Evolutionary conservation across 768 basidiomycete genomes (phyloP).

Genomic region (Mrakia gelida): DNA sequence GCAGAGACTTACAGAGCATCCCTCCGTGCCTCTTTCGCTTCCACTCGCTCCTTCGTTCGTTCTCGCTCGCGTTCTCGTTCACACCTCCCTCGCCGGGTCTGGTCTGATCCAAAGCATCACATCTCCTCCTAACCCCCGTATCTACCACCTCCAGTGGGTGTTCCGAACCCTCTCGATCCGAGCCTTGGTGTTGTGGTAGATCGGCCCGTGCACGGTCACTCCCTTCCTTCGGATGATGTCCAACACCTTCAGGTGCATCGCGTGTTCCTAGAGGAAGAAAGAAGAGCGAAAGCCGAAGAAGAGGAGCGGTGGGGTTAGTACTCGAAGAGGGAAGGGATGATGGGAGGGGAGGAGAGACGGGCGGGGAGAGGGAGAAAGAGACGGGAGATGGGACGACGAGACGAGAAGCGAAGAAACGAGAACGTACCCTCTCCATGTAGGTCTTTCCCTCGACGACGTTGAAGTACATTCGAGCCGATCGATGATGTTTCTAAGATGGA

Average conservation of each 20-base stretch:
- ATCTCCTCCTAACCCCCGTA: not conserved
- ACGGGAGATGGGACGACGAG: too few relatives aligned
- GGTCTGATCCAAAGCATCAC: too few relatives aligned
- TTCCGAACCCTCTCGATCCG: not conserved
- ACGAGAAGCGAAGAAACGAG: too few relatives aligned
- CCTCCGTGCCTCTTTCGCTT: too few relatives aligned
- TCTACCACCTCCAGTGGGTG: constrained; percentile 18
- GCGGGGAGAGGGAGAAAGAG: not conserved
- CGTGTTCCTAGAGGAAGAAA: not conserved
- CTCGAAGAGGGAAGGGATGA: too few relatives aligned
- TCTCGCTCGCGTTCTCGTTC: too few relatives aligned
- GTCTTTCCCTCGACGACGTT: constrained; percentile 78
- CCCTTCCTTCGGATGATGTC: not conserved
- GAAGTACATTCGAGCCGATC: constrained; percentile 68
- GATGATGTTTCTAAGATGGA: constrained; percentile 54
- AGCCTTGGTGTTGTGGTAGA: not conserved
- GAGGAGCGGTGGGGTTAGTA: not conserved
- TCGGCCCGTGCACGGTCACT: not conserved
- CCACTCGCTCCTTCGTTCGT: too few relatives aligned
- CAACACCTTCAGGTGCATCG: not conserved
- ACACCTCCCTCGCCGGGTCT: too few relatives aligned
- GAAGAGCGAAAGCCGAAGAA: not conserved
- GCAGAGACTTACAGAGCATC: too few relatives aligned
- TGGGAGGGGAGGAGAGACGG: not conserved
- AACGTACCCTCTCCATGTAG: constrained; percentile 7